Evolutionary conservation across 345 rosid genomes (phyloP).

Genomic region (Viola odorata): DNA sequence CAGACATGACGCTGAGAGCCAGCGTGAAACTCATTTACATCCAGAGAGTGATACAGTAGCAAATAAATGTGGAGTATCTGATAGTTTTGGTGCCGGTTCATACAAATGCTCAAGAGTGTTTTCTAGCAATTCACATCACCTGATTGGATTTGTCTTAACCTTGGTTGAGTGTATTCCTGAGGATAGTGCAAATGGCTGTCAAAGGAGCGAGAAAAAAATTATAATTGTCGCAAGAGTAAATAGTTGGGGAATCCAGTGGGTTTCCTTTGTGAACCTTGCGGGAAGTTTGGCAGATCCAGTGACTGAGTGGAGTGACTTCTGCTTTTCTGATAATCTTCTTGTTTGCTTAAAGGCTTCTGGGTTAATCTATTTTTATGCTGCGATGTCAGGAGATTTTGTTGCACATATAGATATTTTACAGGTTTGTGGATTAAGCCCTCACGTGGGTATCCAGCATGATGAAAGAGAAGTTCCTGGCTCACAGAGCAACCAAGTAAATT

Average conservation of each 20-base stretch:
- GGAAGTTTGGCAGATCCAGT: constrained; percentile 31
- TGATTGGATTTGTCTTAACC: constrained; percentile 73
- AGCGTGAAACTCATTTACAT: constrained; percentile 21
- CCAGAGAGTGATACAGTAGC: constrained; percentile 25
- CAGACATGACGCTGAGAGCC: constrained; percentile 20
- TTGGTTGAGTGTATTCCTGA: constrained; percentile 31
- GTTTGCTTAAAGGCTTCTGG: constrained; percentile 80
- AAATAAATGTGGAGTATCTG: constrained; percentile 26
- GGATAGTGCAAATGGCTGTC: constrained; percentile 27
- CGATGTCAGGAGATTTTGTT: constrained; percentile 61
- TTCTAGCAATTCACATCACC: constrained; percentile 62
- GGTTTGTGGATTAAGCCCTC: constrained; percentile 41
- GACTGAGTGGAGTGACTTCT: constrained; percentile 73
- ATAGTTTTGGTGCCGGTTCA: constrained; percentile 27
- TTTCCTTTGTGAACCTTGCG: constrained; percentile 59
- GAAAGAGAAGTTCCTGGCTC: constrained; percentile 26
- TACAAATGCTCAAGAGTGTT: constrained; percentile 71
- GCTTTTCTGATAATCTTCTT: constrained; percentile 73
- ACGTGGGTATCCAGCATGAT: constrained; percentile 25
- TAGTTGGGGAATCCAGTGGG: constrained; percentile 72
- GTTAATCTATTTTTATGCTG: constrained; percentile 49
- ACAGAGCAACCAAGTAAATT: constrained; percentile 26
- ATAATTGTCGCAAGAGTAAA: constrained; percentile 57
- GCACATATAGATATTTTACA: constrained; percentile 49
- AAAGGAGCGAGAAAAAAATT: constrained; percentile 31